These are phyloP conservation scores for Cyclotella distinguenda DNA, from an alignment of 108 stramenopile genomes.

Conservation along the genomic window DNA sequence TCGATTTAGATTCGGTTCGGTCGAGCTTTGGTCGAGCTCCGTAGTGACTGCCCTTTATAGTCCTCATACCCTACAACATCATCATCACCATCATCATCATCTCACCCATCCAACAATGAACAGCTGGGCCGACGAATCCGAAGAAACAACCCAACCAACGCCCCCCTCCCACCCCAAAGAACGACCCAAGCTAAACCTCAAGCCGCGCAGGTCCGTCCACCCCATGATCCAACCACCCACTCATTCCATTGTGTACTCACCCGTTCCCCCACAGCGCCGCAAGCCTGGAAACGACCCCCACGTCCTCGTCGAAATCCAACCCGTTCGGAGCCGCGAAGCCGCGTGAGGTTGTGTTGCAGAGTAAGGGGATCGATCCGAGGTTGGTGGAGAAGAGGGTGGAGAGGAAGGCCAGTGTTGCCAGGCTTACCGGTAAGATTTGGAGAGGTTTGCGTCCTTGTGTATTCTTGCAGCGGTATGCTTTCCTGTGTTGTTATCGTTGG, in stretches of 20 bases:
- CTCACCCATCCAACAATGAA: constrained; percentile 33
- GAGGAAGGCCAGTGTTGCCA: constrained; percentile 43
- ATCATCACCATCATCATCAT: too few relatives aligned
- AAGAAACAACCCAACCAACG: constrained; percentile 19
- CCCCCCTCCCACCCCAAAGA: constrained; percentile 7
- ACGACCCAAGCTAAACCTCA: constrained; percentile 43
- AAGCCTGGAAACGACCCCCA: neutral
- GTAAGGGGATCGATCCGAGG: constrained; percentile 55
- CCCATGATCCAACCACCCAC: neutral
- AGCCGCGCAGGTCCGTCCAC: constrained; percentile 27
- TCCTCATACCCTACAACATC: too few relatives aligned
- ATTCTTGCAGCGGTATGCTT: neutral
- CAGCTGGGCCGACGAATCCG: constrained; percentile 44
- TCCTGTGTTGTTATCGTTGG: too few relatives aligned
- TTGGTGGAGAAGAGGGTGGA: constrained; percentile 46
- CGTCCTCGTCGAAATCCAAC: constrained; percentile 31
- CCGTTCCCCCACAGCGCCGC: neutral
- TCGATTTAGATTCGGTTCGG: too few relatives aligned
- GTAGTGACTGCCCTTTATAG: too few relatives aligned
- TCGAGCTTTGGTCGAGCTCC: too few relatives aligned
- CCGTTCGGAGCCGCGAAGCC: constrained; percentile 56
- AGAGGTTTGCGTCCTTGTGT: neutral
- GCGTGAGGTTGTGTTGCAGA: constrained; percentile 47
- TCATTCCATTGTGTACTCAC: neutral
- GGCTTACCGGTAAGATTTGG: constrained; percentile 38